Percentiles rank a stretch among this genome's conserved stretches.
Evolutionary conservation across 2,329 filamentous ascomycete genomes (phyloP).

Genomic region (Phymatotrichopsis omnivora): DNA sequence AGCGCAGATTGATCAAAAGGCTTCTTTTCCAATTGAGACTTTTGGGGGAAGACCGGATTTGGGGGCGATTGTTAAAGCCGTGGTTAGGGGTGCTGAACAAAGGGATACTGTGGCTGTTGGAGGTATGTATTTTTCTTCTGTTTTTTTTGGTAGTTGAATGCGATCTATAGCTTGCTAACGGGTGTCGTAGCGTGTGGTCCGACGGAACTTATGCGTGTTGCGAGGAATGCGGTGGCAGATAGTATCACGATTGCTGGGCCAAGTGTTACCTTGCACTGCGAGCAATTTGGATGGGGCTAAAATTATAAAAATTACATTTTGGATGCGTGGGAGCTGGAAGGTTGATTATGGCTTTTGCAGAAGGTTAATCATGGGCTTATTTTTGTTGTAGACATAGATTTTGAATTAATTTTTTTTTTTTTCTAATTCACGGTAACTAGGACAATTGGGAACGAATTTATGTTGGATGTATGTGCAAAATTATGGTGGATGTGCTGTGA

Average conservation of each 20-base stretch:
- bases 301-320: too few relatives aligned
- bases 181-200: slow-evolving; percentile 40
- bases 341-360: too few relatives aligned
- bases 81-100: slow-evolving; percentile 21
- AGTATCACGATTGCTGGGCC: slow-evolving; percentile 40
- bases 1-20: slow-evolving; percentile 22
- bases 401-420: too few relatives aligned
- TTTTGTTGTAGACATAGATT: too few relatives aligned
- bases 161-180: slow-evolving; percentile 1
- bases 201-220: slow-evolving; percentile 38
- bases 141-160: not conserved
- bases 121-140: slow-evolving; percentile 1
- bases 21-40: slow-evolving; percentile 13
- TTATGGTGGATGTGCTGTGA: too few relatives aligned
- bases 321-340: too few relatives aligned
- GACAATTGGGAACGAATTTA: too few relatives aligned
- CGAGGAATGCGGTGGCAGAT: slow-evolving; percentile 40
- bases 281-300: slow-evolving; percentile 41
- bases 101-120: slow-evolving; percentile 35
- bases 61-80: slow-evolving; percentile 22
- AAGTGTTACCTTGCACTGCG: slow-evolving; percentile 44
- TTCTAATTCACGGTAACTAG: too few relatives aligned
- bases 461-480: too few relatives aligned
- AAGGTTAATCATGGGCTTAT: too few relatives aligned
- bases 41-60: slow-evolving; percentile 27